Evolutionary conservation across 2,329 filamentous ascomycete genomes (phyloP).

Genomic region (Exophiala phaeomuriformis): DNA sequence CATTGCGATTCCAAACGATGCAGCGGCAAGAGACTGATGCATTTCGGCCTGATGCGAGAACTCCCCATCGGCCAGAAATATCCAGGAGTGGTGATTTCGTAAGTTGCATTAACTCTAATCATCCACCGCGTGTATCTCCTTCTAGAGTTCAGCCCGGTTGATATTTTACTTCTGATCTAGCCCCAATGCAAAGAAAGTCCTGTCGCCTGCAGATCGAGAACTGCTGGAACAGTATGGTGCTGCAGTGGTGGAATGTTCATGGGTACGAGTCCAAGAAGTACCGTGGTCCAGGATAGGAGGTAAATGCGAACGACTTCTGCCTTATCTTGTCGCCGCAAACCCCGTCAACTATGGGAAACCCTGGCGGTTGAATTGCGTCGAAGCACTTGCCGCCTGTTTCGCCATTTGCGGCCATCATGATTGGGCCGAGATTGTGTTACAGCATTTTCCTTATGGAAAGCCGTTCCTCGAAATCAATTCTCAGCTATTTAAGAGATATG

Average conservation of each 20-base stretch:
- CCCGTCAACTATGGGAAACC: conserved; percentile 95
- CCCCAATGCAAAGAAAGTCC: conserved; percentile 78
- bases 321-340: conserved; percentile 94
- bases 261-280: conserved; percentile 86
- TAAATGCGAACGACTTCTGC: conserved; percentile 81
- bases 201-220: conserved; percentile 75
- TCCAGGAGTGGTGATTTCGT: conserved; percentile 82
- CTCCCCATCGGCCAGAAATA: conserved; percentile 87
- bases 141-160: background rate
- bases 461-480: conserved; percentile 89
- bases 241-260: conserved; percentile 94
- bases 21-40: conserved; percentile 90
- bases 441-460: conserved; percentile 78
- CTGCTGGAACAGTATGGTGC: conserved; percentile 83
- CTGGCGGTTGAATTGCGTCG: conserved; percentile 90
- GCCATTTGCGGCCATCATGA: conserved; percentile 85
- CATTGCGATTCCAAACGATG: conserved; percentile 97
- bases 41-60: conserved; percentile 85
- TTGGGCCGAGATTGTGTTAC: conserved; percentile 79
- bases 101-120: conserved; percentile 26
- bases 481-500: conserved; percentile 73
- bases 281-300: conserved; percentile 88
- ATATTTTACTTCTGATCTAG: conserved; percentile 28
- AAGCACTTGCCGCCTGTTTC: conserved; percentile 87
- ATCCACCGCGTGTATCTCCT: background rate